Evolutionary conservation across 495 filamentous ascomycete genomes (phyloP).

Genomic region (Talaromyces liani): DNA sequence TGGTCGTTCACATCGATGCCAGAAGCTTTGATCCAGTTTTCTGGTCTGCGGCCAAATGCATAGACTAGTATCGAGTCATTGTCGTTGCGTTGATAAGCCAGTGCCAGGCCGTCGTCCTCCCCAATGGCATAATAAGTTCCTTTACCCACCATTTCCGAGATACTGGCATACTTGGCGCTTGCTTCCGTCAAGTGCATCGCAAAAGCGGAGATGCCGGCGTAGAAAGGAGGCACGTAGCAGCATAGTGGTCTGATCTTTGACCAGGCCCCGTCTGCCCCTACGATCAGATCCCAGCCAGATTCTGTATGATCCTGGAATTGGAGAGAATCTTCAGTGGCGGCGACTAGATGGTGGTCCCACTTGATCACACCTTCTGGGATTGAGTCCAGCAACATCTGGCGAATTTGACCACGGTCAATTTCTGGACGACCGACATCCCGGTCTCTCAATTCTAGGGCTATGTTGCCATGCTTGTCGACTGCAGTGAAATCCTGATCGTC

Average conservation of each 20-base stretch:
- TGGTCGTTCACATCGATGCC: conserved; percentile 17
- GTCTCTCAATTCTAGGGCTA: background rate
- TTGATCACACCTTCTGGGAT: conserved; percentile 17
- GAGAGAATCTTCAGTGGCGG: conserved; percentile 16
- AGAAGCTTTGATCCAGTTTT: conserved; percentile 13
- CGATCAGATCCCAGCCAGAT: conserved; percentile 38
- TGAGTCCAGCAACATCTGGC: conserved; percentile 22
- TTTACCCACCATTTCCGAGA: conserved; percentile 31
- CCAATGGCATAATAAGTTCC: conserved; percentile 36
- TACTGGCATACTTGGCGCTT: conserved; percentile 21
- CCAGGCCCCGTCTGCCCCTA: conserved; percentile 61
- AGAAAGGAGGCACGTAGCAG: conserved; percentile 39
- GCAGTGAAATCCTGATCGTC: conserved; percentile 31
- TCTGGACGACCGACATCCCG: conserved; percentile 15
- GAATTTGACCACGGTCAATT: conserved; percentile 22
- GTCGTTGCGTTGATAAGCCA: background rate
- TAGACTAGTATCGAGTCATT: background rate
- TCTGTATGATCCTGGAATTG: conserved; percentile 3
- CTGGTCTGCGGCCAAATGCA: background rate
- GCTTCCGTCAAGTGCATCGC: conserved; percentile 26
- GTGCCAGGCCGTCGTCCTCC: background rate
- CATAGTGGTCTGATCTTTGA: conserved; percentile 41
- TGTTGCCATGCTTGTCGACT: conserved; percentile 22
- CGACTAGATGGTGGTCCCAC: conserved; percentile 17
- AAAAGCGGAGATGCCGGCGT: conserved; percentile 36